Conservation (phyloP, 1,284 basidiomycete genomes). For the Ustilago curta region DNA sequence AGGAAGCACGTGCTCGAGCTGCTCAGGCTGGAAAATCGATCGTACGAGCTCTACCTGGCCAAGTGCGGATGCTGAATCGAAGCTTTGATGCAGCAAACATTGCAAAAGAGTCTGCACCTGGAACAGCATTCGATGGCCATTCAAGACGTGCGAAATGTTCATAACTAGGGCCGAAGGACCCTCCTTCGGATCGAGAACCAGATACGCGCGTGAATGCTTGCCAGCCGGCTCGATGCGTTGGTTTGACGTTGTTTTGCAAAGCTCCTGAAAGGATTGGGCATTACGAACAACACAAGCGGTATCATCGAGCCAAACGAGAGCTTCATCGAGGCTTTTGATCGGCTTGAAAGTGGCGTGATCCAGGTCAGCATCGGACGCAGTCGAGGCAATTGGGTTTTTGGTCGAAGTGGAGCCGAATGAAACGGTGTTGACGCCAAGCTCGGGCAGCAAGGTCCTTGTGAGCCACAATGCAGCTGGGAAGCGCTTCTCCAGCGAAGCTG, state of each 20-base stretch:
- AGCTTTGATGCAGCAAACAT: background rate
- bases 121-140: background rate
- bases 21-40: background rate
- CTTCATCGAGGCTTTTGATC: background rate
- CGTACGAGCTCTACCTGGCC: background rate
- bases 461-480: background rate
- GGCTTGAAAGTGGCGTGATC: background rate
- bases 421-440: background rate
- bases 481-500: background rate
- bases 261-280: background rate
- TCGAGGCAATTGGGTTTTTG: background rate
- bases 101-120: background rate
- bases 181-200: background rate
- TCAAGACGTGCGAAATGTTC: background rate
- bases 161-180: background rate
- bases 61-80: background rate
- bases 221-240: constrained; percentile 1
- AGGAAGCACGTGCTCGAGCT: background rate
- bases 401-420: background rate
- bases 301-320: background rate
- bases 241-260: background rate
- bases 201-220: background rate
- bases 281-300: background rate
- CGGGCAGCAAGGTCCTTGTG: background rate
- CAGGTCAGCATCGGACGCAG: background rate